Base-by-base conservation (phyloP, 768 basidiomycete genomes). In the Lentinula sp. region DNA sequence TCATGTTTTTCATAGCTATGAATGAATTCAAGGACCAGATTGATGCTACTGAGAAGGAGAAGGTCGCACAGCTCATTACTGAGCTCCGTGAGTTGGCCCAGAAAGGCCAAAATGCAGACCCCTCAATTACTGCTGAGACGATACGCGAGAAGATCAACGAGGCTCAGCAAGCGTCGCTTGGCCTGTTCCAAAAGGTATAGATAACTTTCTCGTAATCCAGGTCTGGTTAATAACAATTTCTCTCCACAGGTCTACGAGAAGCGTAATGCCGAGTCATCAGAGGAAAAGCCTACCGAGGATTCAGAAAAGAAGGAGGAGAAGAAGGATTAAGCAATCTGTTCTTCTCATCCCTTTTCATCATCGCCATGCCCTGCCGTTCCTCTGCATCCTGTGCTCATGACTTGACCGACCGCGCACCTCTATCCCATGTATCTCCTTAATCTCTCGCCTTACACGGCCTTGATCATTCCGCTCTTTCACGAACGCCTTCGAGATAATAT, bases 1-100 rank as follows among this genome's bases (percentile, higher is more conserved):
- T 12, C 36, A 15, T 7, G 52, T 32, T 57, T 12, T 39, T 62
- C 23, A 4, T 67, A 92, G 93, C 95, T 16, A 91, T 98, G 89
- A 85, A 81, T 69, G 97, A 99, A 77, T 98, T 98, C 85, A 95
- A 95, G 81, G 93, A 96, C 50, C 94, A 98, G 71, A 86, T 99
- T 60, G 95, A 98, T 66, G 85, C 85, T 6, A 74, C 86, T 2
- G 97, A 99, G 84, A 90, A 90, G 77, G 94, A 95, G 70, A 98
- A 95, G 79, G 95, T 99, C 66, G 76, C 87, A 57, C 89, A 88
- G 74, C 89, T 96, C 50, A 76, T 99, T 36, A 74, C 75, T 59
- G 94, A 98, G 76, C 88, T 98, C 53, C 86, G 95, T 51, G 94
- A 95, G 73, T 70, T 98, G 65, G 87, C 93, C 15, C 80, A 81